Conservation (phyloP, 345 rosid genomes). For the Melaleuca quinquenervia region DNA sequence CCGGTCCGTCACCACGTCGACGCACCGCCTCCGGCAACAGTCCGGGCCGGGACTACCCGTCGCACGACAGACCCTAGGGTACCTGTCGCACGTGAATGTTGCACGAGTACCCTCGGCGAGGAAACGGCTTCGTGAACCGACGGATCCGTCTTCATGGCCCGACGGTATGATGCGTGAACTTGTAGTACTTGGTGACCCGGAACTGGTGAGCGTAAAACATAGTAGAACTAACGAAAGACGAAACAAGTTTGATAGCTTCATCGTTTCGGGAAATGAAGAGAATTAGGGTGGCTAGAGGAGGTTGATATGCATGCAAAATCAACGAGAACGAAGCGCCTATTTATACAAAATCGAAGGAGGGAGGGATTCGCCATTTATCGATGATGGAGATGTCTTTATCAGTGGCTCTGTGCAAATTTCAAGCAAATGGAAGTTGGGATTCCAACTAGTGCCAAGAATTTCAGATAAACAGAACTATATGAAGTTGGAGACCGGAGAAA, state of each 20-base stretch:
- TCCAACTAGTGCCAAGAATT: background rate
- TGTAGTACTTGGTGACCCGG: background rate
- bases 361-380: background rate
- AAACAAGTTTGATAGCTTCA: background rate
- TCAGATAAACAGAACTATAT: background rate
- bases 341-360: background rate
- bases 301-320: background rate
- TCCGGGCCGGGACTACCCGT: slow-evolving; percentile 6
- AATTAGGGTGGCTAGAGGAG: background rate
- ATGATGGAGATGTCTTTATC: background rate
- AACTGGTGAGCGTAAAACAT: background rate
- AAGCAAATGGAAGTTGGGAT: background rate
- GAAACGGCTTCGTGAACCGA: background rate
- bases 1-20: slow-evolving; percentile 2
- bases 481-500: background rate
- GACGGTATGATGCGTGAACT: background rate
- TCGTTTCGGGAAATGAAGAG: background rate
- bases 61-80: slow-evolving; percentile 2
- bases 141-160: background rate
- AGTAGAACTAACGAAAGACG: background rate
- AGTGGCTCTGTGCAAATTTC: background rate
- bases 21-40: slow-evolving; percentile 16
- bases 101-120: background rate
- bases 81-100: background rate
- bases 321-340: background rate